phyloP scores from a whole-genome alignment of 2,329 filamentous ascomycete genomes.

The Dryadomyces sulphureus region DNA sequence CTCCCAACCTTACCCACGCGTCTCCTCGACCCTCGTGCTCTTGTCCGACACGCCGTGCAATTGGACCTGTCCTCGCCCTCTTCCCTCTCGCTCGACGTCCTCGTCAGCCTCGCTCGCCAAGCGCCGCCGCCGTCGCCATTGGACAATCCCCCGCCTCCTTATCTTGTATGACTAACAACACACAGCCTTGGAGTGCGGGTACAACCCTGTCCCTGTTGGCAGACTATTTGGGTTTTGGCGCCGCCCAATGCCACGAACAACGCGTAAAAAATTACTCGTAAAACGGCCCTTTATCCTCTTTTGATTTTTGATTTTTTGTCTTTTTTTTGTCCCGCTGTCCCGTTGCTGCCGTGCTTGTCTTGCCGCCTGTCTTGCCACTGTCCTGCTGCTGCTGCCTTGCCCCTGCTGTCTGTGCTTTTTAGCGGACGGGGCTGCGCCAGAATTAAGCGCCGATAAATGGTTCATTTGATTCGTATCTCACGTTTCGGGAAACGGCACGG shows the following conservation, averaged over 20 bases:
- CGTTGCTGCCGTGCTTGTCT: background rate
- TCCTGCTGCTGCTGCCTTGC: background rate
- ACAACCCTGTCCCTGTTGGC: background rate
- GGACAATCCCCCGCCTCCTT: background rate
- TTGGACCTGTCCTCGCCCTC: background rate
- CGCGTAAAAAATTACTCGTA: no score
- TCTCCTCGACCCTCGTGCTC: no score
- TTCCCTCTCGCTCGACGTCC: background rate
- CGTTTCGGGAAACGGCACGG: constrained; percentile 12
- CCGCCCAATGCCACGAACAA: no score
- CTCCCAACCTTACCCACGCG: no score
- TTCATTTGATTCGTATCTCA: constrained; percentile 2
- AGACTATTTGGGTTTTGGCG: background rate
- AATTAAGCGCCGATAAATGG: background rate
- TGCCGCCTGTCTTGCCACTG: no score
- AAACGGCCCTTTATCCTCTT: no score
- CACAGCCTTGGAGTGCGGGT: background rate
- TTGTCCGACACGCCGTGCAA: background rate
- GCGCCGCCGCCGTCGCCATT: background rate
- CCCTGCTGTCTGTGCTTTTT: background rate
- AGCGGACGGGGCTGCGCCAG: background rate
- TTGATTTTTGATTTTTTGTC: no score
- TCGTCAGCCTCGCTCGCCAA: background rate
- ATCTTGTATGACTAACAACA: background rate
- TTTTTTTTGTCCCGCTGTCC: background rate